Percentiles rank a stretch among this genome's conserved stretches.
Evolutionary conservation across 2,329 filamentous ascomycete species (phyloP).

Genomic region (Cercospora sp.): DNA sequence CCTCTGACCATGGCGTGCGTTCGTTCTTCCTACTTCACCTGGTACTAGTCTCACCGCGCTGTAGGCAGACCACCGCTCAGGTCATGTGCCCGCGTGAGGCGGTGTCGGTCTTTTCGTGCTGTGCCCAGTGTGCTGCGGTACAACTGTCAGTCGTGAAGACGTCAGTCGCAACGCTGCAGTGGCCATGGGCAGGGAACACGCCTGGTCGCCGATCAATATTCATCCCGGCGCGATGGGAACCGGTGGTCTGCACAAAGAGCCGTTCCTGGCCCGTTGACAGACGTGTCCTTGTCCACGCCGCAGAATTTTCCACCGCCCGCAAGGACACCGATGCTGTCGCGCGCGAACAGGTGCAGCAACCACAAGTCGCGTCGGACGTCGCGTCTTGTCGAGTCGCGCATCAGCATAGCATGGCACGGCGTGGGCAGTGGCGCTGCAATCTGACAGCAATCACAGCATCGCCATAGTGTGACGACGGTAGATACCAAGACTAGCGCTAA

Average conservation of each 20-base stretch:
- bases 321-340: not conserved
- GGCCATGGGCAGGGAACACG: not conserved
- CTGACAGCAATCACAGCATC: not conserved
- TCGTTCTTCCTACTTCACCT: not conserved
- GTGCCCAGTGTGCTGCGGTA: not conserved
- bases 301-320: not conserved
- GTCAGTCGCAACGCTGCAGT: not conserved
- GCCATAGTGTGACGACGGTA: not conserved
- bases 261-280: not conserved
- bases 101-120: not conserved
- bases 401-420: not conserved
- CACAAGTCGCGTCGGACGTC: not conserved
- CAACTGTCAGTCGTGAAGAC: not conserved
- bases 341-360: not conserved
- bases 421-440: not conserved
- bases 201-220: not conserved
- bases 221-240: not conserved
- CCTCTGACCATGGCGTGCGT: slow-evolving; percentile 6
- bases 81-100: not conserved
- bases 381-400: not conserved
- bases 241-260: not conserved
- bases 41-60: slow-evolving; percentile 1
- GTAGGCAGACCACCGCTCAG: not conserved
- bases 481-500: not conserved
- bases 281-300: not conserved